Evolutionary conservation across 73 alveolate genomes (phyloP).

Genomic region (Paramecium sonneborni): DNA sequence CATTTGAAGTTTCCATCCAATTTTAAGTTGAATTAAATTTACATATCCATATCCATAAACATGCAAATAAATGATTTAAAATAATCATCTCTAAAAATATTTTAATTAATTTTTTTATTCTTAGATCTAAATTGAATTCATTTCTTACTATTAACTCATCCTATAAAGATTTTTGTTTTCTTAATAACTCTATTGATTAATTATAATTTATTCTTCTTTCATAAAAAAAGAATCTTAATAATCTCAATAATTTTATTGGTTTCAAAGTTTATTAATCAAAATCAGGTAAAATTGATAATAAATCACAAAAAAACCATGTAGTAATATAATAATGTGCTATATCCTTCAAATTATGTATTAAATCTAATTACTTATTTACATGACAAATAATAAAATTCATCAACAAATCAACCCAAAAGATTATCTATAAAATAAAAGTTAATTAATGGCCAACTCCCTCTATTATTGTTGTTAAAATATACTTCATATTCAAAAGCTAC

Average conservation of each 20-base stretch:
- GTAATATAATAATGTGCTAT: constrained; percentile 15
- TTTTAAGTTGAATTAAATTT: background rate
- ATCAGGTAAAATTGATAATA: constrained; percentile 40
- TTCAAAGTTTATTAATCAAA: background rate
- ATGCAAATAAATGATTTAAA: background rate
- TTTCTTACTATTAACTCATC: background rate
- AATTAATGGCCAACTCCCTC: background rate
- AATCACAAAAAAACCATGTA: constrained; percentile 54
- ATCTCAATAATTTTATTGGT: background rate
- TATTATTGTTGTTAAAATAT: background rate
- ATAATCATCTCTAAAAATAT: background rate
- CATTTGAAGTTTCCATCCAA: background rate
- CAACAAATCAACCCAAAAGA: background rate
- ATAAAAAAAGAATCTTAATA: background rate
- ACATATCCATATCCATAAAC: constrained; percentile 21
- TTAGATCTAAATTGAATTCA: background rate
- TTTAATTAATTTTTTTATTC: background rate
- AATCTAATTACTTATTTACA: background rate
- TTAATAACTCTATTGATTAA: background rate
- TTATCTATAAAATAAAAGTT: background rate
- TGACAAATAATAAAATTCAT: constrained; percentile 39
- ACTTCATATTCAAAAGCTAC: constrained; percentile 38
- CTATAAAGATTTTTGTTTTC: background rate
- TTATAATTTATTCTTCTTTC: background rate
- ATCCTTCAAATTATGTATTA: background rate